phyloP scores from a whole-genome alignment of 192 early-diverging fungal species.

The Coemansia sp. region DNA sequence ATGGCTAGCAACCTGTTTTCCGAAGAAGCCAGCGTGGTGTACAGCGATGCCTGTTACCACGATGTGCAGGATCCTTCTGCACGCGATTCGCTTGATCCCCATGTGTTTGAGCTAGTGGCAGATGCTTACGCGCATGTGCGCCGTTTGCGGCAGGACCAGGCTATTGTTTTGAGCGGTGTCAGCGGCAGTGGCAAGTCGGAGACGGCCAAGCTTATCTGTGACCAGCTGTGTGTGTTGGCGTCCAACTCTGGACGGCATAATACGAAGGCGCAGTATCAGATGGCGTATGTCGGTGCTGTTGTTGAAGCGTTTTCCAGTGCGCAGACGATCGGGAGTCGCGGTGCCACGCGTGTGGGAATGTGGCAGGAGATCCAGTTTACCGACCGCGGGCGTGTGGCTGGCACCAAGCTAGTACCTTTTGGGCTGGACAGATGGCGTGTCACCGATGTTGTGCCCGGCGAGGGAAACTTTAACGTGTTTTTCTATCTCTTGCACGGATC shows the following conservation, averaged over 20 bases:
- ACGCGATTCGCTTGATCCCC: constrained; percentile 55
- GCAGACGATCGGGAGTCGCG: constrained; percentile 62
- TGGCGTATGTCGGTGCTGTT: constrained; percentile 69
- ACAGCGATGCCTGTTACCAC: constrained; percentile 53
- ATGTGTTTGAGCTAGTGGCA: constrained; percentile 71
- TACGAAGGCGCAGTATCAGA: constrained; percentile 66
- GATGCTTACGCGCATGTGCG: constrained; percentile 70
- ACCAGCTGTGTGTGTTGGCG: constrained; percentile 75
- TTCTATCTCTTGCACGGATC: constrained; percentile 84
- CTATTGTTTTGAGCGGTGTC: constrained; percentile 75
- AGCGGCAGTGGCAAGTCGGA: constrained; percentile 86
- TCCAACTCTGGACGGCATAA: constrained; percentile 75
- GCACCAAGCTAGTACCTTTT: constrained; percentile 76
- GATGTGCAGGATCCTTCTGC: constrained; percentile 29
- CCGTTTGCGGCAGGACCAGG: constrained; percentile 68
- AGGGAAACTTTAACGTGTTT: constrained; percentile 75
- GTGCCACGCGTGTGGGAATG: constrained; percentile 74
- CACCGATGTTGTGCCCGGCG: constrained; percentile 51
- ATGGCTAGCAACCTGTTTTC: constrained; percentile 34
- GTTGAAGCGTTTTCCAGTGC: constrained; percentile 81
- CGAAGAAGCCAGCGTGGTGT: constrained; percentile 34
- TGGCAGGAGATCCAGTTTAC: constrained; percentile 93
- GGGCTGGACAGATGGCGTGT: constrained; percentile 66
- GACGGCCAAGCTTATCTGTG: constrained; percentile 66
- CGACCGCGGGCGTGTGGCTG: constrained; percentile 78